Percentiles rank a stretch among this genome's conserved stretches.
These are phyloP conservation scores for Canariomyces notabilis DNA, from an alignment of 2,329 filamentous ascomycete species.

Conservation along the genomic window DNA sequence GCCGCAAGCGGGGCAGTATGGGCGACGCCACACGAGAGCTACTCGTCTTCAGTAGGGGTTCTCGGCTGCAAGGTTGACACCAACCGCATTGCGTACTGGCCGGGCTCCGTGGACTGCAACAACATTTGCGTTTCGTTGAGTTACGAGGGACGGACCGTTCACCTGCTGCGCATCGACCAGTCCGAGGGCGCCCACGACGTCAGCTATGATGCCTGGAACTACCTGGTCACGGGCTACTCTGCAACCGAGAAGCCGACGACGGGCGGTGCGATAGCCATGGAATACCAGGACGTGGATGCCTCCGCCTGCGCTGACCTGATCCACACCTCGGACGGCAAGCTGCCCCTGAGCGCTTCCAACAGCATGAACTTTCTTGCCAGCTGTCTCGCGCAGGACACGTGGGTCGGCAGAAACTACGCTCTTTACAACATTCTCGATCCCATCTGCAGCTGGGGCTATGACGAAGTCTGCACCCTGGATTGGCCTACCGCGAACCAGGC, in stretches of 20 bases:
- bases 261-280: slow-evolving; percentile 48
- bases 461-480: slow-evolving; percentile 48
- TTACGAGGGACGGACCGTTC: slow-evolving; percentile 43
- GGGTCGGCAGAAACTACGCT: slow-evolving; percentile 48
- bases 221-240: slow-evolving; percentile 46
- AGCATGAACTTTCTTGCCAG: slow-evolving; percentile 50
- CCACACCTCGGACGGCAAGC: slow-evolving; percentile 42
- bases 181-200: slow-evolving; percentile 55
- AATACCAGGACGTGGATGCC: slow-evolving; percentile 44
- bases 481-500: slow-evolving; percentile 48
- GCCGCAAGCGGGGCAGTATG: slow-evolving; percentile 28
- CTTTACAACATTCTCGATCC: slow-evolving; percentile 51
- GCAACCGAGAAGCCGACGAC: slow-evolving; percentile 41
- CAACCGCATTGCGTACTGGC: slow-evolving; percentile 59
- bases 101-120: slow-evolving; percentile 46
- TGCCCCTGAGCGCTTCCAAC: slow-evolving; percentile 52
- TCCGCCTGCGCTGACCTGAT: slow-evolving; percentile 48
- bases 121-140: slow-evolving; percentile 53
- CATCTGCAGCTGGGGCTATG: slow-evolving; percentile 44
- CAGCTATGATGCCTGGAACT: slow-evolving; percentile 57
- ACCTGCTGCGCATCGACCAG: slow-evolving; percentile 54
- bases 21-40: slow-evolving; percentile 52
- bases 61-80: slow-evolving; percentile 57
- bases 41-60: slow-evolving; percentile 53
- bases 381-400: slow-evolving; percentile 44